Percentiles rank a stretch among this genome's conserved stretches.
phyloP scores from a whole-genome alignment of 352 stramenopile species.

The Thraustotheca clavata region DNA sequence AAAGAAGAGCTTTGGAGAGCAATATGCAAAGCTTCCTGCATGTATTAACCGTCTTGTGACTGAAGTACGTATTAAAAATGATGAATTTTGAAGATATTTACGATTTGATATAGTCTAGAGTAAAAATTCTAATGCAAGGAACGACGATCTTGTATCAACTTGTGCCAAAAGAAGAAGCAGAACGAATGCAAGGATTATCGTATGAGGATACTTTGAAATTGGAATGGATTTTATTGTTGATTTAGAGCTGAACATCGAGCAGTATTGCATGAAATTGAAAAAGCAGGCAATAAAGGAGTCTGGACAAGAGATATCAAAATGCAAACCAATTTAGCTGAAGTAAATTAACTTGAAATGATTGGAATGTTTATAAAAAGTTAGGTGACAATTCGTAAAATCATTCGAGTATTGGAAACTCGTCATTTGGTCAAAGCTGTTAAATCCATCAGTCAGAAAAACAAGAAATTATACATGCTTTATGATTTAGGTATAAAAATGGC shows the following conservation, averaged over 20 bases:
- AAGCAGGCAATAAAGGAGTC: slow-evolving; percentile 95
- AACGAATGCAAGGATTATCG: slow-evolving; percentile 78
- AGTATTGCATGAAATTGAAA: slow-evolving; percentile 93
- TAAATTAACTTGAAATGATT: neutral
- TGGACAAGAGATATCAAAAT: slow-evolving; percentile 98
- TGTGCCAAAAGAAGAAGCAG: slow-evolving; percentile 71
- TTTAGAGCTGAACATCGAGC: slow-evolving; percentile 70
- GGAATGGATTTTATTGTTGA: slow-evolving; percentile 34
- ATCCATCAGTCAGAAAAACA: slow-evolving; percentile 98
- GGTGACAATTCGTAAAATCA: slow-evolving; percentile 96
- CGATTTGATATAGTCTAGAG: slow-evolving; percentile 41
- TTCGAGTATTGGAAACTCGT: slow-evolving; percentile 95
- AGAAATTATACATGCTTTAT: slow-evolving; percentile 99
- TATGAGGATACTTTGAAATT: too few relatives aligned
- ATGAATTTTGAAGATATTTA: slow-evolving; percentile 2
- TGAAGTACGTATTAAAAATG: slow-evolving; percentile 33
- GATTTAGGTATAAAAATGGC: slow-evolving; percentile 62
- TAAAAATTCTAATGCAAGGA: slow-evolving; percentile 86
- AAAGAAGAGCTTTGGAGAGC: slow-evolving; percentile 67
- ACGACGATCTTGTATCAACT: slow-evolving; percentile 78
- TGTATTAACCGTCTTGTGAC: slow-evolving; percentile 80
- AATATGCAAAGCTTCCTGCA: slow-evolving; percentile 74
- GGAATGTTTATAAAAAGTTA: too few relatives aligned
- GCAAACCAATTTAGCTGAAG: slow-evolving; percentile 94
- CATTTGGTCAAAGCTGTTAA: slow-evolving; percentile 99